Conservation (phyloP, 2,329 filamentous ascomycete genomes). For the Xylaria polymorpha region DNA sequence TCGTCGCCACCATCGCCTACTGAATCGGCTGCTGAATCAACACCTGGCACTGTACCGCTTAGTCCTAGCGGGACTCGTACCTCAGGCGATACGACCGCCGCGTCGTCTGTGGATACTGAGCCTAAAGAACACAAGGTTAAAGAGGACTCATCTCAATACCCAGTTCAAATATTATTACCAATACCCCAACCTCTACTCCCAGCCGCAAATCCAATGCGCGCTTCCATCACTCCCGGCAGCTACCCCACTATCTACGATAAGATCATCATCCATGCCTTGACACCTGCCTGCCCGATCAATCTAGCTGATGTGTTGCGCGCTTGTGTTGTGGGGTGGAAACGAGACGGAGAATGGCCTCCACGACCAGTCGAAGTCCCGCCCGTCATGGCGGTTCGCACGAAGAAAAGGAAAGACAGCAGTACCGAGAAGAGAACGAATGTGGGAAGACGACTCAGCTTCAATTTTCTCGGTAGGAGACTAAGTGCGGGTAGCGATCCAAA, state of each 20-base stretch:
- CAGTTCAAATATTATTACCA: conserved; percentile 74
- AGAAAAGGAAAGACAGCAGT: conserved; percentile 53
- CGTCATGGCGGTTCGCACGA: conserved; percentile 55
- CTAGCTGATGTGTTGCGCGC: conserved; percentile 82
- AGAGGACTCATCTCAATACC: conserved; percentile 55
- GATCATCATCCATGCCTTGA: conserved; percentile 81
- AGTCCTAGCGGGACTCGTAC: conserved; percentile 48
- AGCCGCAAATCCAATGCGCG: conserved; percentile 78
- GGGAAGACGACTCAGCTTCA: conserved; percentile 60
- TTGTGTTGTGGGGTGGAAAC: conserved; percentile 91
- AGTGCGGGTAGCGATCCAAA: conserved; percentile 43
- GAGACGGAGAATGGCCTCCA: conserved; percentile 92
- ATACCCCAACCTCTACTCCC: conserved; percentile 79
- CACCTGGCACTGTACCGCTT: conserved; percentile 39
- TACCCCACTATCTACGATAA: conserved; percentile 92
- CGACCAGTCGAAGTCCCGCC: conserved; percentile 60
- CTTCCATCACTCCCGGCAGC: conserved; percentile 76
- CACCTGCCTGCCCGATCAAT: conserved; percentile 89
- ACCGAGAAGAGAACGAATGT: conserved; percentile 47
- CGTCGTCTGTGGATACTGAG: conserved; percentile 58
- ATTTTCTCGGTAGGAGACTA: conserved; percentile 56
- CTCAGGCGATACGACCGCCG: conserved; percentile 52
- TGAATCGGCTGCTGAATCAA: conserved; percentile 47
- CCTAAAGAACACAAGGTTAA: conserved; percentile 54
- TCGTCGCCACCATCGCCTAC: conserved; percentile 52